Evolutionary conservation across 2,329 filamentous ascomycete species (phyloP), one percentile per base, ranked within the genome.

Genomic region (Verticillium dahliae): DNA sequence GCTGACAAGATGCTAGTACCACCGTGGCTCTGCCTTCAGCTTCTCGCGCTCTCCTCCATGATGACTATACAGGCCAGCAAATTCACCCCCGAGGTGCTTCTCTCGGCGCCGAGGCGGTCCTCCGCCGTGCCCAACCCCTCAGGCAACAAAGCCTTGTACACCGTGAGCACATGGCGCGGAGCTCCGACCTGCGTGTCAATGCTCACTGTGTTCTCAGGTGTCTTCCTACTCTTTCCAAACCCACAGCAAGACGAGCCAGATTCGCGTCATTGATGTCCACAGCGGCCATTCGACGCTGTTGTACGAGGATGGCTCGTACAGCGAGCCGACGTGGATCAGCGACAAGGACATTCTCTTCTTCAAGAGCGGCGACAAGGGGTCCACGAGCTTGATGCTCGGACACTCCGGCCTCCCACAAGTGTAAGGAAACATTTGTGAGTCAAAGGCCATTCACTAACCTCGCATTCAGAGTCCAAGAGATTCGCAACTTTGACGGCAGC

Each of bases 191-290:
- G n/a, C 45, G 45, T 13, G 9, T 4, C 18, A 62, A 76, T 73
- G 70, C 73, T 65, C 69, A 65, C 59, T 3, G 6, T 6, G 15
- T 10, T 34, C 60, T 18, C 72, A 87, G 73, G 79, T 87, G 15
- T 90, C 89, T 0, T 86, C 88, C 1, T 97, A 96, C 74, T 93
- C 87, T 5, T 97, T 97, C 73, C 81, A 89, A 45, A 81, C 85
- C 0, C 91, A 96, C 71, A 80, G 81, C 56, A 89, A 88, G 71
- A 84, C 81, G 5, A 81, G 79, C 63, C 88, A 92, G 76, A 87
- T 90, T 67, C 85, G 88, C 18, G 74, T 94, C 33, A 77, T 97
- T 50, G 86, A 94, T 67, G 80, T 92, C 62, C 77, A 82, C 56
- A 85, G 83, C 7, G 88, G 89, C 38, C 81, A 88, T 58, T 88